Evolutionary conservation across 1,284 basidiomycete genomes (phyloP).

Genomic region (Fomitiporia mediterranea): DNA sequence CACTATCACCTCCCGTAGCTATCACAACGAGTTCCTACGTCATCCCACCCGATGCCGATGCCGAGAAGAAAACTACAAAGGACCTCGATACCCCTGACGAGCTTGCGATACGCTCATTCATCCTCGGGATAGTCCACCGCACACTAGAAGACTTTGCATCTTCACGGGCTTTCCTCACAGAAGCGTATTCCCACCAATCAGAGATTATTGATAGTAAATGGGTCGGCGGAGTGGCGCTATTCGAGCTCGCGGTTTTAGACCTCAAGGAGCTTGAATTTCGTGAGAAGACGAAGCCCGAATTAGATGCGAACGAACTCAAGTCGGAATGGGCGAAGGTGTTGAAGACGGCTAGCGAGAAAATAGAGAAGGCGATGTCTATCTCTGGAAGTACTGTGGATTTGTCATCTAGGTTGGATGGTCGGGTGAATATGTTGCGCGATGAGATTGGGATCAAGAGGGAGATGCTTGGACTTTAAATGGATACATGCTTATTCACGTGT

Average conservation of each 20-base stretch:
- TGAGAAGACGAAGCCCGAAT: constrained; percentile 18
- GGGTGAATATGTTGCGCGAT: constrained; percentile 63
- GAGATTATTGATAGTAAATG: constrained; percentile 51
- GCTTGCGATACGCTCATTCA: constrained; percentile 58
- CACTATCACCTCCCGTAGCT: constrained; percentile 42
- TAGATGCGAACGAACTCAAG: constrained; percentile 18
- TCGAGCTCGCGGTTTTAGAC: constrained; percentile 64
- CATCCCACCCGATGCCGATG: not conserved
- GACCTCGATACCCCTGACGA: constrained; percentile 69
- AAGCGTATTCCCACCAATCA: constrained; percentile 41
- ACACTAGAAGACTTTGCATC: constrained; percentile 44
- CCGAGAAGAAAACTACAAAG: constrained; percentile 6
- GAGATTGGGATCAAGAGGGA: constrained; percentile 61
- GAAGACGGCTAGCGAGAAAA: constrained; percentile 41
- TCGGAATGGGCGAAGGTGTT: constrained; percentile 46
- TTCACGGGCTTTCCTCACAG: constrained; percentile 45
- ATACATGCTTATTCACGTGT: no score
- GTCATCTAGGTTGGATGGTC: constrained; percentile 60
- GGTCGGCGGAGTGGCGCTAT: constrained; percentile 59
- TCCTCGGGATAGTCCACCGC: constrained; percentile 63
- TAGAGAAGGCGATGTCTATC: constrained; percentile 48
- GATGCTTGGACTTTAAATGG: constrained; percentile 32
- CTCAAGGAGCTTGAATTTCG: constrained; percentile 47
- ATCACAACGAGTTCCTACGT: constrained; percentile 35
- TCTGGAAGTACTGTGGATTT: constrained; percentile 56